Evolutionary conservation across 768 basidiomycete genomes (phyloP), one percentile per base, ranked within the genome.

Genomic region (Tricholomella constricta): DNA sequence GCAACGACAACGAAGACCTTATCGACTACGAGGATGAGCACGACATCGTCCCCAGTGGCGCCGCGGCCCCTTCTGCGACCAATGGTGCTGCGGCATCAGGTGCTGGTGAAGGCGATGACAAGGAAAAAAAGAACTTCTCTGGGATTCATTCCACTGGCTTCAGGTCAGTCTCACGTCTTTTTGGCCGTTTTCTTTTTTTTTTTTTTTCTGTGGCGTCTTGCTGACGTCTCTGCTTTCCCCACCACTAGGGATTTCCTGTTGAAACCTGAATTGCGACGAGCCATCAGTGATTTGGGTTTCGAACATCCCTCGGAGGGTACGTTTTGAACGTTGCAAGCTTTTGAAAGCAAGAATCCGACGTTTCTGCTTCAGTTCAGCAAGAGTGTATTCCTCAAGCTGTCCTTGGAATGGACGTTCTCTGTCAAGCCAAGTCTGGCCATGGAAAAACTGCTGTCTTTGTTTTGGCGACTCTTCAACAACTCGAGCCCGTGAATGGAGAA

Each of bases 61-160:
- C 74, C 38, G 69, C 77, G 26, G 75, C 73, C 20, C 61, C 73
- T 32, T 65, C 81, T 29, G 72, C 74, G 25, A 68, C 79, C 26
- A 81, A 80, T 52, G 82, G 79, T 47, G 77, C 78, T 55, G 71
- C 78, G 36, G 70, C 74, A 52, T 67, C 74, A 38, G 72, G 76
- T 34, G 72, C 73, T 40, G 79, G 76, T 52, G 78, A 80, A 20
- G 80, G 72, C 40, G 84, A 75, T 58, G 89, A 87, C 62, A 92
- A 90, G 72, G 90, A 91, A 63, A 93, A 94, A 81, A 96, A 95
- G 84, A 97, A 96, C 71, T 98, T 96, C 67, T 96, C 97, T 55
- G 97, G 97, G 26, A 98, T 99, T 65, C 97, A 99, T 79, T 95
- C 95, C n/a, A 99, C 97, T 57, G 97, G 97, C 53, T 99, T 99